phyloP scores from a whole-genome alignment of 768 basidiomycete genomes.

The Tricholoma terreum region DNA sequence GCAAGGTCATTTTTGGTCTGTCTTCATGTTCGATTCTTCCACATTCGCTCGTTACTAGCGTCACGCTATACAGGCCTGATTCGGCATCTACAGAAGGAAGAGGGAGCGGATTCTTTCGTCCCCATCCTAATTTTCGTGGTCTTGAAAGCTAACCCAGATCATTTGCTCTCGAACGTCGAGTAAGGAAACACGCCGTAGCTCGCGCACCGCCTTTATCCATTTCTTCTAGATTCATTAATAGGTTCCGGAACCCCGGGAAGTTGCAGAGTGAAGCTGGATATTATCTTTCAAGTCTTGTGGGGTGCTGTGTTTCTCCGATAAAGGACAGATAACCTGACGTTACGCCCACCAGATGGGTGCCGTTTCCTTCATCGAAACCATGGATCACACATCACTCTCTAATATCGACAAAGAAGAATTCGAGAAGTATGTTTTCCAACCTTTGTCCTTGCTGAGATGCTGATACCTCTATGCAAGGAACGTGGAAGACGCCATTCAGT shows the following conservation, averaged over 20 bases:
- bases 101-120: conserved; percentile 92
- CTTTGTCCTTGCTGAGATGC: background rate
- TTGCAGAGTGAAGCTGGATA: conserved; percentile 95
- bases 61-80: conserved; percentile 63
- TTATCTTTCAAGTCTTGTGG: conserved; percentile 90
- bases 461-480: conserved; percentile 31
- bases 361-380: conserved; percentile 95
- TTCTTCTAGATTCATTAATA: conserved; percentile 78
- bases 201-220: background rate
- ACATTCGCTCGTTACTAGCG: conserved; percentile 3
- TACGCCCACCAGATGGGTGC: conserved; percentile 74
- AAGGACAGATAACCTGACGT: background rate
- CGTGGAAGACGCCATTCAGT: conserved; percentile 51
- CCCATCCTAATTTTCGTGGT: conserved; percentile 94
- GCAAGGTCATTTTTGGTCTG: conserved; percentile 98
- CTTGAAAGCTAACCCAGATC: conserved; percentile 88
- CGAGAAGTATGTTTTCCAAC: conserved; percentile 51
- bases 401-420: conserved; percentile 93
- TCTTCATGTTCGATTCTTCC: conserved; percentile 14
- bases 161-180: conserved; percentile 95
- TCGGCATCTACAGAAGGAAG: conserved; percentile 78
- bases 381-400: conserved; percentile 95
- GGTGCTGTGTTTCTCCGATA: conserved; percentile 20
- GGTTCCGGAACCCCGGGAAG: conserved; percentile 87
- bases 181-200: conserved; percentile 37